Base-by-base conservation (phyloP, 495 filamentous ascomycete genomes). In the Neurospora pannonica region DNA sequence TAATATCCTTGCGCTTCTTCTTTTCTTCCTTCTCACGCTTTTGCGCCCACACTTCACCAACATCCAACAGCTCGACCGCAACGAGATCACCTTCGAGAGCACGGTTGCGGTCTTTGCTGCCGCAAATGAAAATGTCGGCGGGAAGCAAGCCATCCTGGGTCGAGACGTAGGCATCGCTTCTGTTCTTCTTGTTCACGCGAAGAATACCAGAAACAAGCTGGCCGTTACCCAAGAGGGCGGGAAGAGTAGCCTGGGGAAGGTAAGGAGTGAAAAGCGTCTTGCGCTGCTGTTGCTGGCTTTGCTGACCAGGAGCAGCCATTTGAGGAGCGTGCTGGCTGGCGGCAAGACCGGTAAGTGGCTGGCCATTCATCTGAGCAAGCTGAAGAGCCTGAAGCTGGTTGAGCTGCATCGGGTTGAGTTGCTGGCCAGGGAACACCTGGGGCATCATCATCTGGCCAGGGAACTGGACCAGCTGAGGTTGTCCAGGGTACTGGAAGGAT, bases 21-120 rank as follows among this genome's bases (percentile, higher is more conserved):
- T 99, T 99, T 79, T 99, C 96, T 82, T 99, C 96, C 80, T 99
- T 99, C 81, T 99, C 96, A 31, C 93, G 92, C 86, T 99, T 99
- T 84, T 99, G 96, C 19, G 91, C 89, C 96, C 96, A 99, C 11
- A 99, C 96, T 79, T 99, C 96, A 81, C 98, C 96, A 3, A 99
- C 96, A 80, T 99, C 96, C 37, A 99, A 91, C 24, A 99, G 91
- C 81, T 99, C 96, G 71, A 99, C 90, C 38, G 96, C 96, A 71
- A 99, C 96, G 71, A 95, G 88, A 80, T 99, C 96, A 74, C 96
- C 96, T 84, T 98, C 96, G 36, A 99, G 87, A 38, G 96, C 96
- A 78, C 96, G 91, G 80, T 99, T 99, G 42, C 96, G 90, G 79
- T 99, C 96, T 81, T 99, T 99, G 86, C 95, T 98, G 79, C 96